Evolutionary conservation across 176 grass and related monocot genomes (phyloP), one percentile per base, ranked within the genome.

Genomic region (Ampelocalamus luodianensis): DNA sequence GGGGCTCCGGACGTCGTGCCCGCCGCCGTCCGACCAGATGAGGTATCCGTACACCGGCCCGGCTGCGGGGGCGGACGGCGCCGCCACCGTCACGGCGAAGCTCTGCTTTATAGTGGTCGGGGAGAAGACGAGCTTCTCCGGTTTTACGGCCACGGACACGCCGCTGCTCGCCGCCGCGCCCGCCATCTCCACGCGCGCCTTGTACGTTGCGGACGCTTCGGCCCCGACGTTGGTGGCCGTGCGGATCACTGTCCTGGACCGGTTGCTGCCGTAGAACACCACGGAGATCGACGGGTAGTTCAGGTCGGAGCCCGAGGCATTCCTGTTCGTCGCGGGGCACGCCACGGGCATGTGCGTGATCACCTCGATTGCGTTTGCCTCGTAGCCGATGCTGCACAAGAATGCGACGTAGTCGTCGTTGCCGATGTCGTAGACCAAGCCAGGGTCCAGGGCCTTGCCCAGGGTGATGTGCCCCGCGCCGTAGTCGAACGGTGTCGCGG

Each of bases 231-330:
- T 98, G 29, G 93, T 95, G 32, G 50, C 85, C 13, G 79, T 93
- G 55, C 96, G 87, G 42, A 88, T 10, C 42, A 95, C 93, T 37
- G 87, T 98, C 87, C 50, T 80, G 27, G 82, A 92, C 81, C 77
- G 74, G 89, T 88, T 95, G 4, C 65, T 32, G 16, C 85, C 86
- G 62, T 88, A 85, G 76, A 98, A 88, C 80, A 84, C 89, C 74
- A 98, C 85, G 11, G 96, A 98, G 78, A 98, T 95, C 6, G 96
- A 98, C 36, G 96, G 96, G 82, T 98, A 98, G 85, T 98, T 98
- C 65, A 98, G 87, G 82, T 98, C 88, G 23, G 90, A 88, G 8
- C 85, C 89, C 63, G 90, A 87, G 0, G 85, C 80, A 45, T 49
- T 89, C 70, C 71, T 78, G 68, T 38, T 18, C 49, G 65, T 23